A percentile compares a stretch with the other conserved stretches of the same genome.
These are phyloP conservation scores for Aspergillus hancockii DNA, from an alignment of 495 filamentous ascomycete genomes.

Conservation along the genomic window DNA sequence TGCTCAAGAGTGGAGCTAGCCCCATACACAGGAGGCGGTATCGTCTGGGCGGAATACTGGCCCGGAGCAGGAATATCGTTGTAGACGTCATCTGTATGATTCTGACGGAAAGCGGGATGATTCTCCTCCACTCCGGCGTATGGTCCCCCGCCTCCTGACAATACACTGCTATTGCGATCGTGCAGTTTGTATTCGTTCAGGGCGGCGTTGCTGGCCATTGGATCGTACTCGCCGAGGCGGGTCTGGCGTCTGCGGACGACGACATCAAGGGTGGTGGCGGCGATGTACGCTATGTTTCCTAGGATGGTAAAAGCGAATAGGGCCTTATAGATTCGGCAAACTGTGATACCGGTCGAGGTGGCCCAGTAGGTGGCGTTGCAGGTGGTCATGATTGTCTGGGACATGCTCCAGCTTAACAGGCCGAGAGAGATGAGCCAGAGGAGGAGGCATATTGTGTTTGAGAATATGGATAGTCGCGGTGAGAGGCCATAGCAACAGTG, in stretches of 20 bases:
- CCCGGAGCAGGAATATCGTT: constrained; percentile 15
- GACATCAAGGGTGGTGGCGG: constrained; percentile 53
- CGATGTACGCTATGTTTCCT: constrained; percentile 47
- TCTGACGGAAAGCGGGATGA: constrained; percentile 9
- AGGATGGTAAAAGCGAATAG: constrained; percentile 62
- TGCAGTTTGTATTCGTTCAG: constrained; percentile 38
- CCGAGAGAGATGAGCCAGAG: constrained; percentile 59
- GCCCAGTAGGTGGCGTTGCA: constrained; percentile 59
- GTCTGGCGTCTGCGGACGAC: constrained; percentile 44
- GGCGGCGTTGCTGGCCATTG: constrained; percentile 30
- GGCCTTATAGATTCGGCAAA: constrained; percentile 67
- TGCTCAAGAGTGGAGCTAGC: constrained; percentile 17
- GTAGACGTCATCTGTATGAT: constrained; percentile 13
- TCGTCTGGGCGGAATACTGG: not conserved
- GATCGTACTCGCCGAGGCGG: constrained; percentile 49
- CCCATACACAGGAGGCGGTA: constrained; percentile 18
- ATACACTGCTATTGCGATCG: constrained; percentile 25
- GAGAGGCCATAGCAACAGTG: constrained; percentile 59
- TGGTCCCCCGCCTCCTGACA: constrained; percentile 17
- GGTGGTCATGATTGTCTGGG: constrained; percentile 55
- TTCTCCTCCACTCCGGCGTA: constrained; percentile 16
- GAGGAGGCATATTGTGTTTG: constrained; percentile 53
- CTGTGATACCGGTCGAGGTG: constrained; percentile 56
- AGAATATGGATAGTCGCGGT: constrained; percentile 52
- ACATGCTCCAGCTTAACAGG: constrained; percentile 58